A percentile compares a stretch with the other conserved stretches of the same genome.
phyloP scores from a whole-genome alignment of 2,329 filamentous ascomycete genomes.

The Scytalidium lignicola region DNA sequence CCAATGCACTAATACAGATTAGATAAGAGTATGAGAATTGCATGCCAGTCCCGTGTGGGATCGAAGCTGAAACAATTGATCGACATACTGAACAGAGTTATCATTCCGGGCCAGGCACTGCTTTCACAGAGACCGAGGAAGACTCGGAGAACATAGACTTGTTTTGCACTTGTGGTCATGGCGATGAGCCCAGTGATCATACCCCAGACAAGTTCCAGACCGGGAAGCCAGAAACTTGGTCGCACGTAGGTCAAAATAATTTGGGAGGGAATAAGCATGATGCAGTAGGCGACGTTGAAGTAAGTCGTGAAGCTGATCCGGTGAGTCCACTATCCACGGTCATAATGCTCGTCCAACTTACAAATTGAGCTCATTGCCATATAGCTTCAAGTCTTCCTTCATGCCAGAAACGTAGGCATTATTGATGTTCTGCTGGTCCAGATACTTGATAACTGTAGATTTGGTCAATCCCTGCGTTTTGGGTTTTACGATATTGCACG shows the following conservation, averaged over 20 bases:
- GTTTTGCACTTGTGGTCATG: neutral
- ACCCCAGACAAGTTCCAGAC: conserved; percentile 10
- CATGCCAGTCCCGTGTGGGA: too few relatives aligned
- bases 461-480: neutral
- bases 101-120: conserved; percentile 37
- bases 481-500: too few relatives aligned
- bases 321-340: neutral
- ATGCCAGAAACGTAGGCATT: conserved; percentile 26
- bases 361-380: conserved; percentile 48
- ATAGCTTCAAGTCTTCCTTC: conserved; percentile 39
- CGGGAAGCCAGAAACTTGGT: conserved; percentile 27
- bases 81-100: conserved; percentile 34
- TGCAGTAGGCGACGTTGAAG: conserved; percentile 33
- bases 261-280: conserved; percentile 35
- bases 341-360: neutral
- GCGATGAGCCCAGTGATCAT: conserved; percentile 1
- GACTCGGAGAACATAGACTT: conserved; percentile 16
- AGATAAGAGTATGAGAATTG: neutral
- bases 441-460: conserved; percentile 22
- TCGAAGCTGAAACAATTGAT: too few relatives aligned
- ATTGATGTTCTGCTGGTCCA: conserved; percentile 29
- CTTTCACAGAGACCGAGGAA: conserved; percentile 17
- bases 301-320: conserved; percentile 31
- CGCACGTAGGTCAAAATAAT: conserved; percentile 32
- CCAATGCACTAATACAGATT: conserved; percentile 24